A percentile compares a stretch with the other conserved stretches of the same genome.
phyloP scores from a whole-genome alignment of 2,329 filamentous ascomycete species.

The Orbilia quercus region DNA sequence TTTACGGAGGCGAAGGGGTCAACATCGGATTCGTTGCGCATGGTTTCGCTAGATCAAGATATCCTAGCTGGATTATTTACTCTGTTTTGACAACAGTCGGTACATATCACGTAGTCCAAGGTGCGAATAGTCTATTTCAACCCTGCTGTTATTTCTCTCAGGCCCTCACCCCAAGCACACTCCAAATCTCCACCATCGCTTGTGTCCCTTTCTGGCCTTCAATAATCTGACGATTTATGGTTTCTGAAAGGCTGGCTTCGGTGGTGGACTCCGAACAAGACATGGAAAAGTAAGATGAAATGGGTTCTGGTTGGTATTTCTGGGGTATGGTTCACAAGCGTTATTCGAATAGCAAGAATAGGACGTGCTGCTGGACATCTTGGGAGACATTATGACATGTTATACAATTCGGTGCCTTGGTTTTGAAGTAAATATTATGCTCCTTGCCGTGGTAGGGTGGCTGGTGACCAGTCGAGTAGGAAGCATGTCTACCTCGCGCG shows the following conservation, averaged over 20 bases:
- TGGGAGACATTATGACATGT: conserved; percentile 58
- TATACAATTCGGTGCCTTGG: conserved; percentile 52
- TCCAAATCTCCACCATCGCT: too few species aligned
- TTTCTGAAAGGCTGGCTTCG: conserved; percentile 54
- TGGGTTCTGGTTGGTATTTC: conserved; percentile 50
- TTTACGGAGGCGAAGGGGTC: conserved; percentile 88
- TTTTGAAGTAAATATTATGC: background rate
- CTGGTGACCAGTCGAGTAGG: too few species aligned
- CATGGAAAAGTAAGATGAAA: conserved; percentile 30
- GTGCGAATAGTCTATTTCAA: conserved; percentile 29
- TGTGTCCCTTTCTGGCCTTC: too few species aligned
- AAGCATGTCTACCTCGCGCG: too few species aligned
- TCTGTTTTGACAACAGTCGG: conserved; percentile 55
- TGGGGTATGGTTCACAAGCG: conserved; percentile 57
- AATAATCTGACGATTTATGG: too few species aligned
- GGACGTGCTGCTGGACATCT: conserved; percentile 58
- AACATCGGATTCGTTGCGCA: conserved; percentile 85
- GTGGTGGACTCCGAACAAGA: conserved; percentile 40
- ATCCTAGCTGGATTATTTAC: conserved; percentile 57
- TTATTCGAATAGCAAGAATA: conserved; percentile 54
- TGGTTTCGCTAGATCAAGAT: conserved; percentile 69
- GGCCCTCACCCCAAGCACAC: too few species aligned
- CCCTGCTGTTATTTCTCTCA: background rate
- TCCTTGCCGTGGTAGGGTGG: background rate
- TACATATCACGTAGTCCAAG: conserved; percentile 59